Conservation (phyloP, 176 grass and related monocot species). For the Calamus simplicifolius region DNA sequence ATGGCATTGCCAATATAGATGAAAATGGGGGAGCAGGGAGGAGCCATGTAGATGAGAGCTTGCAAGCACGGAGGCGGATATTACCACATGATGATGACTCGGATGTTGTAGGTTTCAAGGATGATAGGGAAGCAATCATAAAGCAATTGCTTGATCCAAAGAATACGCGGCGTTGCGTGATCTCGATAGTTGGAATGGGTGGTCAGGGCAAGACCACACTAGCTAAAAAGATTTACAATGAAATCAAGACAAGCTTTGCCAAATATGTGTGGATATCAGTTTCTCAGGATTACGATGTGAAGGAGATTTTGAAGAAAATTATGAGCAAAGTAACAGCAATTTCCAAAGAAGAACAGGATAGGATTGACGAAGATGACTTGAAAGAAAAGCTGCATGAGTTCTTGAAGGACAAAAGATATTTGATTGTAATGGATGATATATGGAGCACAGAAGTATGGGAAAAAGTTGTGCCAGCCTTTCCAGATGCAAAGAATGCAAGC, state of each 20-base stretch:
- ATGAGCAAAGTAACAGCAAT: too few relatives aligned
- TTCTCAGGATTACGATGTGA: too few relatives aligned
- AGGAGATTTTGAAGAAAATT: too few relatives aligned
- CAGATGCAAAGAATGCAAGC: not conserved
- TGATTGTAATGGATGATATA: slow-evolving; percentile 1
- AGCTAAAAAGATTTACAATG: too few relatives aligned
- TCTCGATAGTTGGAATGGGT: not conserved
- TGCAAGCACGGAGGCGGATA: not conserved
- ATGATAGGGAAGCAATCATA: not conserved
- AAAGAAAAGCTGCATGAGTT: not conserved
- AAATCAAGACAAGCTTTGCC: too few relatives aligned
- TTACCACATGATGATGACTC: not conserved
- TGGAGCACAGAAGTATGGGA: slow-evolving; percentile 4
- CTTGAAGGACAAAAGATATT: not conserved
- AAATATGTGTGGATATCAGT: too few relatives aligned
- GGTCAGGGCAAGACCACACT: too few relatives aligned
- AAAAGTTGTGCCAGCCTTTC: not conserved
- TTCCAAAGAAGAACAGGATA: too few relatives aligned
- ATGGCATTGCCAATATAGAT: not conserved
- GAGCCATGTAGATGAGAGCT: too few relatives aligned
- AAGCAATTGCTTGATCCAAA: not conserved
- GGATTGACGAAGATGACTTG: not conserved
- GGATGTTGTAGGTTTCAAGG: not conserved
- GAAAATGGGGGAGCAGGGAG: not conserved
- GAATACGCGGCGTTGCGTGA: not conserved